Percentiles rank a stretch among this genome's conserved stretches.
Conservation (phyloP, 768 basidiomycete genomes). For the Arthromyces matolae region DNA sequence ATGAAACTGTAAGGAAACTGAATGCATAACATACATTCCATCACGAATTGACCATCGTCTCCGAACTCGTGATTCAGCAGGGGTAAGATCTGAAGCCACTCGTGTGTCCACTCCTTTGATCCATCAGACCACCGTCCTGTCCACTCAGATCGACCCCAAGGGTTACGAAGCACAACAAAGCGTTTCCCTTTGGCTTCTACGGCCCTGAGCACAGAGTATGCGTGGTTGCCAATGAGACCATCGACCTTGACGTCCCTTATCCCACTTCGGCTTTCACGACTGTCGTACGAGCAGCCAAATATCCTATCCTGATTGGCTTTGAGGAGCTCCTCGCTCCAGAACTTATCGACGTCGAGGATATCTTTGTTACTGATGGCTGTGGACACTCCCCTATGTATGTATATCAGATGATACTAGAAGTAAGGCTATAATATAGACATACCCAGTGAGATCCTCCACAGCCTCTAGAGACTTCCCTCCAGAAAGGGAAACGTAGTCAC, state of each 20-base stretch:
- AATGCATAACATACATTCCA: slow-evolving; percentile 34
- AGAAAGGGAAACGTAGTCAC: slow-evolving; percentile 36
- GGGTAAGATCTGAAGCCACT: slow-evolving; percentile 35
- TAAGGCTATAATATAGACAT: slow-evolving; percentile 5
- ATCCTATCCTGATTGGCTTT: slow-evolving; percentile 48
- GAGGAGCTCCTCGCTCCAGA: slow-evolving; percentile 53
- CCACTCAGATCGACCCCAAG: slow-evolving; percentile 41
- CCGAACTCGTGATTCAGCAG: slow-evolving; percentile 36
- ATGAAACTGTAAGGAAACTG: background rate
- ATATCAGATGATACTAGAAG: background rate
- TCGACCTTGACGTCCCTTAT: slow-evolving; percentile 21
- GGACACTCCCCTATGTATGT: slow-evolving; percentile 37
- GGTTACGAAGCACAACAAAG: slow-evolving; percentile 43
- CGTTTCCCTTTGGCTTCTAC: slow-evolving; percentile 37
- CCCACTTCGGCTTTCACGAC: slow-evolving; percentile 27
- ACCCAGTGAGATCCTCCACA: slow-evolving; percentile 58
- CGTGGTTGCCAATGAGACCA: slow-evolving; percentile 35
- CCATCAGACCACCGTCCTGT: slow-evolving; percentile 41
- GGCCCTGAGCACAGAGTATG: slow-evolving; percentile 40
- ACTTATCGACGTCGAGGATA: slow-evolving; percentile 45
- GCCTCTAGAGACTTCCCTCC: slow-evolving; percentile 42
- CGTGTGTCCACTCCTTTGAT: slow-evolving; percentile 38
- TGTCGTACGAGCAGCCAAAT: slow-evolving; percentile 48
- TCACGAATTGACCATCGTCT: slow-evolving; percentile 40
- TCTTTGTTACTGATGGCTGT: slow-evolving; percentile 43